A percentile compares a stretch with the other conserved stretches of the same genome.
These are phyloP conservation scores for Oenanthe javanica DNA, from an alignment of 140 eudicot genomes.

Conservation along the genomic window DNA sequence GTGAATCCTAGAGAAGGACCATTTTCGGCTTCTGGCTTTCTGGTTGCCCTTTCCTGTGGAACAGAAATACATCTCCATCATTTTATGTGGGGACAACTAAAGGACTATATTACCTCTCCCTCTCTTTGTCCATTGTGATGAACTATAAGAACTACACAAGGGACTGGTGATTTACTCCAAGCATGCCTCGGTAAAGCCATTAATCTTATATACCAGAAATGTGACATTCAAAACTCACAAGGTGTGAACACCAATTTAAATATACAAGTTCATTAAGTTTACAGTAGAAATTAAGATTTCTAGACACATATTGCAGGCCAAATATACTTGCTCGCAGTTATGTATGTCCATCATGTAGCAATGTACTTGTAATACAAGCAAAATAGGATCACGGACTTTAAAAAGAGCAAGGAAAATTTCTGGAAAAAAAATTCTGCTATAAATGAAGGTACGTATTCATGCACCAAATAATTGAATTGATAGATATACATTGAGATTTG, in stretches of 20 bases:
- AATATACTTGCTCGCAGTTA: not conserved
- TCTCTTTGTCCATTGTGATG: not conserved
- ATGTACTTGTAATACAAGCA: not conserved
- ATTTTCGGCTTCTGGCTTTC: slow-evolving; percentile 24
- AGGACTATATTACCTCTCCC: not conserved
- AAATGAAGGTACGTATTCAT: not conserved
- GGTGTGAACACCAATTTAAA: not conserved
- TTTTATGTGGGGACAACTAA: not conserved
- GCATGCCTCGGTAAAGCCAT: not conserved
- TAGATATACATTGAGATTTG: not conserved
- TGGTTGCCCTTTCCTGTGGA: slow-evolving; percentile 27
- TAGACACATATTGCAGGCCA: not conserved
- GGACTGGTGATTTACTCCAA: not conserved
- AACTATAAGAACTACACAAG: not conserved
- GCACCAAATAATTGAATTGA: too few species aligned
- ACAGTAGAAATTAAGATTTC: not conserved
- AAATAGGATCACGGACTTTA: not conserved
- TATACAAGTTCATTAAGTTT: not conserved
- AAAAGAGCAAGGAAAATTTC: not conserved
- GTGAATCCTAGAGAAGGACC: slow-evolving; percentile 21
- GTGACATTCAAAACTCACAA: not conserved
- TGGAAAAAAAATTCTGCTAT: not conserved
- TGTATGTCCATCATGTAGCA: not conserved
- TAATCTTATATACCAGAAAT: not conserved
- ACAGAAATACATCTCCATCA: slow-evolving; percentile 1